A percentile compares a stretch with the other conserved stretches of the same genome.
Conservation (phyloP, 2,329 filamentous ascomycete species). For the Monilinia aucupariae region DNA sequence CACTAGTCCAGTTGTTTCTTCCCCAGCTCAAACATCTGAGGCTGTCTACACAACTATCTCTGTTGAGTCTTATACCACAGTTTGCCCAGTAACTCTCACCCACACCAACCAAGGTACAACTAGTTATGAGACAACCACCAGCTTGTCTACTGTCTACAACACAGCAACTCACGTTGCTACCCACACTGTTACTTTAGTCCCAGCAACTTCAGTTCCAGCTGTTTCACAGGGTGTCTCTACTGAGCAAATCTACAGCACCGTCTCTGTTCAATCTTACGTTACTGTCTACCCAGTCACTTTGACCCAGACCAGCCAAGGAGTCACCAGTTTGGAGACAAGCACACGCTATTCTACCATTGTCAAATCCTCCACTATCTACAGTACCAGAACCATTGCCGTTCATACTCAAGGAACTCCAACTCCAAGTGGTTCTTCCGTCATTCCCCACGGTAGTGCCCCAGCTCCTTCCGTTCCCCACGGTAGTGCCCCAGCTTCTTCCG, state of each 20-base stretch:
- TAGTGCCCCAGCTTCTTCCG: not conserved
- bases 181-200: not conserved
- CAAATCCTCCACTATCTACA: not conserved
- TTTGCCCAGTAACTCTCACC: conserved; percentile 1
- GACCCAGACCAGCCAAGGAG: not conserved
- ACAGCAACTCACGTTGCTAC: not conserved
- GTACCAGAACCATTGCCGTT: not conserved
- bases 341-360: not conserved
- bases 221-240: not conserved
- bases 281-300: not conserved
- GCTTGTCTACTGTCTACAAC: not conserved
- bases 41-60: not conserved
- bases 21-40: not conserved
- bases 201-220: not conserved
- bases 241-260: not conserved
- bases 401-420: not conserved
- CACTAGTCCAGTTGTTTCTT: not conserved
- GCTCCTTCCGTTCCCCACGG: not conserved
- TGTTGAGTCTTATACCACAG: not conserved
- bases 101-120: not conserved
- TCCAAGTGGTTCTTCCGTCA: not conserved
- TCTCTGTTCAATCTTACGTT: not conserved
- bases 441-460: not conserved
- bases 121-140: not conserved
- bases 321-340: not conserved